phyloP scores from a whole-genome alignment of 305 asterid genomes.

The Fraxinus baroniana region DNA sequence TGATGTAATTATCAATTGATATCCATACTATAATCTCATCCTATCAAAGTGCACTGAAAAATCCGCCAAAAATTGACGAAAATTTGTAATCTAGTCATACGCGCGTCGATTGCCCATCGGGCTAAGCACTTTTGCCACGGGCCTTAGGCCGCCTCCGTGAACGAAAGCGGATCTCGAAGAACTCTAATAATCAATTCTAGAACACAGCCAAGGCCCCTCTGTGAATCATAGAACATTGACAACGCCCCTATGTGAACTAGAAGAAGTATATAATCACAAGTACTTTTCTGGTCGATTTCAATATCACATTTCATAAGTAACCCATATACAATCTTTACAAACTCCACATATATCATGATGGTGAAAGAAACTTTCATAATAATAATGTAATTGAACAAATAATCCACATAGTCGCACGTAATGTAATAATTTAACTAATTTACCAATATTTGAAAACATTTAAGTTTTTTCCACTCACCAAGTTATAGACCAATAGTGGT shows the following conservation, averaged over 20 bases:
- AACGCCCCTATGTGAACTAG: not conserved
- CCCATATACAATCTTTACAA: not conserved
- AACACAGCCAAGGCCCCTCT: not conserved
- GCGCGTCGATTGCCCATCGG: not conserved
- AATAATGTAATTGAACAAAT: not conserved
- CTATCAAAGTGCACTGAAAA: not conserved
- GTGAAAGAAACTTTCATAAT: not conserved
- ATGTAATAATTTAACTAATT: not conserved
- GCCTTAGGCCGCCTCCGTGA: not conserved
- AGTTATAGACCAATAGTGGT: not conserved
- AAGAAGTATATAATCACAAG: not conserved
- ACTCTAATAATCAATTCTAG: not conserved
- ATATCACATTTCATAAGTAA: not conserved
- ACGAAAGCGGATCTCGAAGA: not conserved
- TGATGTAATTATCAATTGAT: too few relatives aligned
- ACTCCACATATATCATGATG: not conserved
- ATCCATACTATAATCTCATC: not conserved
- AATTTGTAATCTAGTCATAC: not conserved
- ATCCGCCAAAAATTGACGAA: not conserved
- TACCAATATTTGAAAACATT: not conserved
- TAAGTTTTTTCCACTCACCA: not conserved
- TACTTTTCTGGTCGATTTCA: not conserved
- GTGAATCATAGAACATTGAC: not conserved
- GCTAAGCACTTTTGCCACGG: not conserved
- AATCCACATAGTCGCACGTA: not conserved